Conservation (phyloP, 345 rosid genomes). For the Lepidium sativum region DNA sequence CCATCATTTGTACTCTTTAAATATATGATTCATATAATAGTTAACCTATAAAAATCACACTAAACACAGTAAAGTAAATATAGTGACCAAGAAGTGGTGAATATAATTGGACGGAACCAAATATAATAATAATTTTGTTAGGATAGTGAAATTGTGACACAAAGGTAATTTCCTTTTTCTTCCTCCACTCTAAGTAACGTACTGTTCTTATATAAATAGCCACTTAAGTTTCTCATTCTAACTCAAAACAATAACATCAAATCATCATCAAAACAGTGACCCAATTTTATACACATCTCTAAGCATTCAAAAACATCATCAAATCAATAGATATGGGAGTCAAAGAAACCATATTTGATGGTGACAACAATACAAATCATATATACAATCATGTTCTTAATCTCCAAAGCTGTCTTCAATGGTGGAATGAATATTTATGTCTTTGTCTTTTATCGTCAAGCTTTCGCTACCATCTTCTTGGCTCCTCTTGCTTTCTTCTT, state of each 20-base stretch:
- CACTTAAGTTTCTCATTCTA: constrained; percentile 8
- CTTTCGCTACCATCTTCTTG: constrained; percentile 63
- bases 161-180: constrained; percentile 8
- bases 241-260: not conserved
- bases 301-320: not conserved
- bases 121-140: not conserved
- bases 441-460: constrained; percentile 80
- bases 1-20: no score
- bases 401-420: constrained; percentile 84
- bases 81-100: not conserved
- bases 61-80: not conserved
- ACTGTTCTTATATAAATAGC: constrained; percentile 13
- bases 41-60: not conserved
- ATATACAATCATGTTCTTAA: constrained; percentile 79
- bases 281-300: not conserved
- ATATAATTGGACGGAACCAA: not conserved
- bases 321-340: constrained; percentile 29
- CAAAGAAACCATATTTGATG: constrained; percentile 48
- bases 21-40: not conserved
- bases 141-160: constrained; percentile 21
- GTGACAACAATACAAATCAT: constrained; percentile 57
- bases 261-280: not conserved
- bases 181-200: not conserved
- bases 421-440: constrained; percentile 83
- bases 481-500: constrained; percentile 59